phyloP scores from a whole-genome alignment of 176 grass and related monocot genomes.

The Zoysia japonica region DNA sequence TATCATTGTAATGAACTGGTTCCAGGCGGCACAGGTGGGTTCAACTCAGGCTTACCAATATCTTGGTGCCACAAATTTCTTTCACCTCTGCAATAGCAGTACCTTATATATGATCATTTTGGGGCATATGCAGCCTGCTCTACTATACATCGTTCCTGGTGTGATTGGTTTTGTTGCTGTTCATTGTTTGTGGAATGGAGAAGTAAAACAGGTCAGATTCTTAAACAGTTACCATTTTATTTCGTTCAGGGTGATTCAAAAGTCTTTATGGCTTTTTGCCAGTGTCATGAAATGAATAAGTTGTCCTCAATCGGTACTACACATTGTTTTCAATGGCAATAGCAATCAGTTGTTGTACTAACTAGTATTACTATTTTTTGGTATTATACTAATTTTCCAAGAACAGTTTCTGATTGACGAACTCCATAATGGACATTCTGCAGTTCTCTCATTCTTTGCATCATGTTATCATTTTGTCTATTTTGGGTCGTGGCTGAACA shows the following conservation, averaged over 20 bases:
- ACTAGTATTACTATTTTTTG: background rate
- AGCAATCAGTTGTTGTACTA: background rate
- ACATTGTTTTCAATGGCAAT: background rate
- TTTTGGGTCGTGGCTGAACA: background rate
- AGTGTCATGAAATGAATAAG: background rate
- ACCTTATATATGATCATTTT: constrained; percentile 4
- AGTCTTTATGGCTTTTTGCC: background rate
- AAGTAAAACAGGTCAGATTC: constrained; percentile 72
- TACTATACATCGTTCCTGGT: constrained; percentile 81
- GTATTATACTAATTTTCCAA: background rate
- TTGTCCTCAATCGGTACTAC: background rate
- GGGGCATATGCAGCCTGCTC: constrained; percentile 59
- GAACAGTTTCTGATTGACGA: background rate
- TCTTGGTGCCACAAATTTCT: background rate
- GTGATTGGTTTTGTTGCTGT: constrained; percentile 77
- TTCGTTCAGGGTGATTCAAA: background rate
- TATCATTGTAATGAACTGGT: constrained; percentile 94
- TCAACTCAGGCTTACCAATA: constrained; percentile 9
- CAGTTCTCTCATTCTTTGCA: background rate
- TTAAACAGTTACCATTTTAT: background rate
- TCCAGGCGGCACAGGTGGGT: constrained; percentile 87
- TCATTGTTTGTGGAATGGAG: constrained; percentile 76
- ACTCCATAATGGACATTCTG: background rate
- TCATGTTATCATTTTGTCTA: background rate
- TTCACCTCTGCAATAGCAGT: background rate